Base-by-base conservation (phyloP, 495 filamentous ascomycete genomes). In the Xylaria flabelliformis region DNA sequence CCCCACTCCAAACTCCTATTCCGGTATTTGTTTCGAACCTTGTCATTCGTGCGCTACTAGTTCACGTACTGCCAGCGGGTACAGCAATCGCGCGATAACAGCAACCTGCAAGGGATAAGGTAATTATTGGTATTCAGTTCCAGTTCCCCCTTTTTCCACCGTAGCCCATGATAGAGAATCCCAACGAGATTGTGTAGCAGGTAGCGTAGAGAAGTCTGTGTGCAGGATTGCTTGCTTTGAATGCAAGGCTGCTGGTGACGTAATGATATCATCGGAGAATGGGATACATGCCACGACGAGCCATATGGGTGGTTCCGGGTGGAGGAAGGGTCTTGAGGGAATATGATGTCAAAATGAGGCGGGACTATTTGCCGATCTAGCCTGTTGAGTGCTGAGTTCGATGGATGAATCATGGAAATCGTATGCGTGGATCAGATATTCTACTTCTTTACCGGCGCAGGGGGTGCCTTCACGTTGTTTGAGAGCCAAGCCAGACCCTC, bases 401-500 rank as follows among this genome's bases (percentile, higher is more conserved):
- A 50, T 69, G 21, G 51, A 29, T 70, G 73, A 75, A 72, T 69
- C 68, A 76, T 78, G 68, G 64, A 76, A 12, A 39, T 36, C 34
- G 58, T 56, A 2, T 56, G 13, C 53, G 53, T 56, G 53, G 24
- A 56, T 56, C 8, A 56, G 72, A 76, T 67, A 44, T 58, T 66
- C 73, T 81, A 87, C 76, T 88, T 87, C 81, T 87, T 88, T 50
- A 74, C 75, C 17, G 83, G 82, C 42, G 84, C 82, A 59, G 91
- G 87, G 64, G 86, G 86, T 39, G 90, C 89, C 84, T 97, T 97
- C 84, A 97, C 93, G 81, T 97, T 97, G 83, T 95, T 94, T 44
- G 94, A 97, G 74, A 97, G 89, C 94, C 94, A 97, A 42, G 89
- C 91, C 80, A 99, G 85, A 55, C 97, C 96, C 84, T 98, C 95